phyloP scores from a whole-genome alignment of 331 rosid species.

The Ulmus americana region DNA sequence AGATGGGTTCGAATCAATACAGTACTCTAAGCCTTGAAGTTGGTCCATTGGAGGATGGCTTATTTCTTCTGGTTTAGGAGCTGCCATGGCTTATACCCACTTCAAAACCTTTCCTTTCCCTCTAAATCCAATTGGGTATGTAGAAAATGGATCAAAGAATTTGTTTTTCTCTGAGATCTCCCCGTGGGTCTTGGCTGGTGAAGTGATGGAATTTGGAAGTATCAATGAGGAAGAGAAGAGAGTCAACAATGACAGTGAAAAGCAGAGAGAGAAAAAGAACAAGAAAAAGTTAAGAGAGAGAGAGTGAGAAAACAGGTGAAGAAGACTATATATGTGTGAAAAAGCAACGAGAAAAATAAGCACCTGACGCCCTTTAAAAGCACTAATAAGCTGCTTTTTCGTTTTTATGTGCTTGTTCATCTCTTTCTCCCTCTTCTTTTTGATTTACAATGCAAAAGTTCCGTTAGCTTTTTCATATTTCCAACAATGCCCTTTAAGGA shows the following conservation, averaged over 20 bases:
- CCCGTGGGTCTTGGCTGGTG: background rate
- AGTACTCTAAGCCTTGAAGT: conserved; percentile 96
- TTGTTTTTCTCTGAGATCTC: background rate
- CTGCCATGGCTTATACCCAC: conserved; percentile 46
- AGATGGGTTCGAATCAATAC: conserved; percentile 94
- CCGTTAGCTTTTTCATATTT: conserved; percentile 45
- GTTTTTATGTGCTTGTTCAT: background rate
- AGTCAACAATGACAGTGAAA: conserved; percentile 22
- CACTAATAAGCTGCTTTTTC: conserved; percentile 17
- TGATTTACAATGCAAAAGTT: conserved; percentile 23
- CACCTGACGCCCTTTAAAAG: conserved; percentile 44
- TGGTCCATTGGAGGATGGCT: conserved; percentile 93
- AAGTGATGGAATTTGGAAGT: conserved; percentile 5
- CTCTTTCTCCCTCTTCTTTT: conserved; percentile 19
- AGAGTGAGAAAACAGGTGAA: conserved; percentile 15
- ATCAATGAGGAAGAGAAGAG: conserved; percentile 12
- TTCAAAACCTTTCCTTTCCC: conserved; percentile 24
- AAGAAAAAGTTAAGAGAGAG: conserved; percentile 19
- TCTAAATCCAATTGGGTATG: conserved; percentile 24
- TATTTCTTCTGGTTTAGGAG: conserved; percentile 82
- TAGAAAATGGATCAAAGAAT: conserved; percentile 18
- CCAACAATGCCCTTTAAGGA: conserved; percentile 45
- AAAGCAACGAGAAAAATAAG: conserved; percentile 26
- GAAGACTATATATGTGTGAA: conserved; percentile 18
- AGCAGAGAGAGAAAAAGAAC: conserved; percentile 10